A percentile compares a stretch with the other conserved stretches of the same genome.
These are phyloP conservation scores for Camellia oleifera DNA, from an alignment of 179 eudicot species.

Conservation along the genomic window DNA sequence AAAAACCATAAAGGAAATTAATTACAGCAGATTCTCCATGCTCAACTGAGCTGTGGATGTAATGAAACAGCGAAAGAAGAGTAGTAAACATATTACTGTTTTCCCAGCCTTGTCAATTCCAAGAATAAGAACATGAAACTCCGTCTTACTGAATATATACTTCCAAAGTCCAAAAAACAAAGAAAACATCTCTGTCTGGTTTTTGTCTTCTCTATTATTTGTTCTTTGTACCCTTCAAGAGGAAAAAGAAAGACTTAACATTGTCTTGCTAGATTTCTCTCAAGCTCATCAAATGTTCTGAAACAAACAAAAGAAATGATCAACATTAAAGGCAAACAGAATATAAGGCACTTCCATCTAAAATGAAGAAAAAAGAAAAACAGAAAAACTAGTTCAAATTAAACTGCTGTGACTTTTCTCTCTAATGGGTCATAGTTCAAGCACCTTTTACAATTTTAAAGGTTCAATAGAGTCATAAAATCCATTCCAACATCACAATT, in stretches of 20 bases:
- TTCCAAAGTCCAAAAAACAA: constrained; percentile 89
- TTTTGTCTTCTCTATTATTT: constrained; percentile 14
- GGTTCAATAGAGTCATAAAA: neutral
- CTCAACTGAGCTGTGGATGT: neutral
- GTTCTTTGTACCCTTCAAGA: constrained; percentile 32
- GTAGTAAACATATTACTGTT: constrained; percentile 49
- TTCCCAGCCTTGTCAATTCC: constrained; percentile 99
- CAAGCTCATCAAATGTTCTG: constrained; percentile 13
- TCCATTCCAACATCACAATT: neutral
- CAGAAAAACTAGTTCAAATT: neutral
- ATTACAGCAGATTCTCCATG: neutral
- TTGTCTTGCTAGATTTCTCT: neutral
- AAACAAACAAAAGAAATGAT: neutral
- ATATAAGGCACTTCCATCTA: too few relatives aligned
- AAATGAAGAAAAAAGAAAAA: neutral
- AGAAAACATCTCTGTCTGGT: constrained; percentile 67
- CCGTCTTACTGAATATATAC: constrained; percentile 82
- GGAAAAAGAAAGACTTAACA: constrained; percentile 18
- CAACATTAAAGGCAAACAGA: neutral
- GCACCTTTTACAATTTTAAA: neutral
- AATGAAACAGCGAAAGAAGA: constrained; percentile 4
- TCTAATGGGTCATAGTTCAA: neutral
- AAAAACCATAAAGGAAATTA: neutral
- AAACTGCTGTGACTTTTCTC: constrained; percentile 2
- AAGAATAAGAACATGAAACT: constrained; percentile 94